These are phyloP conservation scores for Purshia tridentata DNA, from an alignment of 306 rosid species.

Conservation along the genomic window DNA sequence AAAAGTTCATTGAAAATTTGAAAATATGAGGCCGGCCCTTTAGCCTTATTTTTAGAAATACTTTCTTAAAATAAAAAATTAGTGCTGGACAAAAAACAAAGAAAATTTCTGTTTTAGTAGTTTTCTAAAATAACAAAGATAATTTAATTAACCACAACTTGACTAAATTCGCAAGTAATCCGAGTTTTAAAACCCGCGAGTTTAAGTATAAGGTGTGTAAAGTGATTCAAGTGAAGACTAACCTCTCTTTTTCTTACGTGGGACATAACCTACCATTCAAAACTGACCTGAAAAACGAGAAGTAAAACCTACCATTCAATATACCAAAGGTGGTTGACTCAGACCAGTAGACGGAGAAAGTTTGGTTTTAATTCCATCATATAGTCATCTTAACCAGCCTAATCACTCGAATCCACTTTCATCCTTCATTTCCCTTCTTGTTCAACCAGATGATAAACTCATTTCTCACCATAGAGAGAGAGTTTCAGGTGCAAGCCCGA, in stretches of 20 bases:
- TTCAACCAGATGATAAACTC: not conserved
- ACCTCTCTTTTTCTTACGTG: not conserved
- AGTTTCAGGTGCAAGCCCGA: not conserved
- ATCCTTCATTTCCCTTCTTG: not conserved
- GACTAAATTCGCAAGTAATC: not conserved
- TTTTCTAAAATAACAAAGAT: too few species aligned
- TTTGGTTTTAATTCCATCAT: not conserved
- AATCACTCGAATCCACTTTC: not conserved
- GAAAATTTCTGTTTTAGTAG: too few species aligned
- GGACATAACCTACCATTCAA: constrained; percentile 25
- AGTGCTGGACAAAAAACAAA: too few species aligned
- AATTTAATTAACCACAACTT: too few species aligned
- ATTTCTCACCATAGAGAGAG: not conserved
- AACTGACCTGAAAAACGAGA: not conserved
- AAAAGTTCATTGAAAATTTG: too few species aligned
- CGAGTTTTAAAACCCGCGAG: not conserved
- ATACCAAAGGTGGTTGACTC: not conserved
- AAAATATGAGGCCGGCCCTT: too few species aligned
- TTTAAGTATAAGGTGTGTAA: not conserved
- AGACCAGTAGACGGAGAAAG: constrained; percentile 1
- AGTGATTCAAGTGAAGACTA: not conserved
- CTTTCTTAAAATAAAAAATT: too few species aligned
- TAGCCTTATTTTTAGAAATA: too few species aligned
- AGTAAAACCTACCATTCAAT: constrained; percentile 26
- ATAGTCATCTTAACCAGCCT: not conserved